Evolutionary conservation across 139 green algal genomes (phyloP).

Genomic region (Deuterostichococcus epilithicus): DNA sequence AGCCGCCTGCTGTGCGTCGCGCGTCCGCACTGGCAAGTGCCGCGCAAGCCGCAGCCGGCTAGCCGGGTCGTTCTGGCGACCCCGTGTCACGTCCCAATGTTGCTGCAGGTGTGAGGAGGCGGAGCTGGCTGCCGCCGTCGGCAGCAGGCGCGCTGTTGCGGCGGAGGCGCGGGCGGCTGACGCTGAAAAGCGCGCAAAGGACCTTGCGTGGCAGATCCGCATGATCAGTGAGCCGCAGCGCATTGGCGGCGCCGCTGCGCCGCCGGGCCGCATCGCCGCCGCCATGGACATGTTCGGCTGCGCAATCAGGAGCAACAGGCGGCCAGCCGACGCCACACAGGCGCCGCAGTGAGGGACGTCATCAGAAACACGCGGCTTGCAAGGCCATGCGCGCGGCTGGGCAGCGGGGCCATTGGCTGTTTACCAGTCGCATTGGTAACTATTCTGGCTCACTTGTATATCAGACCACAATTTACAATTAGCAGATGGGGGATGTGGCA

Average conservation of each 20-base stretch:
- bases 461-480: too few relatives aligned
- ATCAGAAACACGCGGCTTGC: too few relatives aligned
- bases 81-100: too few relatives aligned
- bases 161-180: constrained; percentile 31
- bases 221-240: constrained; percentile 36
- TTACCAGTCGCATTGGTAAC: too few relatives aligned
- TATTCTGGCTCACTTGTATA: too few relatives aligned
- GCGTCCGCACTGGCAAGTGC: too few relatives aligned
- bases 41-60: too few relatives aligned
- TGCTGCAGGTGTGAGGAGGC: constrained; percentile 13
- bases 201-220: constrained; percentile 41
- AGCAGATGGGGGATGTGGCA: too few relatives aligned
- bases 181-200: constrained; percentile 33
- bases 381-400: too few relatives aligned
- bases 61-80: too few relatives aligned
- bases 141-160: constrained; percentile 21
- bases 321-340: background rate
- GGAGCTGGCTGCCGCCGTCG: constrained; percentile 35
- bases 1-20: too few relatives aligned
- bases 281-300: constrained; percentile 47
- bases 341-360: background rate
- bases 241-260: constrained; percentile 1
- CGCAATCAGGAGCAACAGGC: background rate
- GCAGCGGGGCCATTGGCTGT: too few relatives aligned
- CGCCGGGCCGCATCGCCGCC: constrained; percentile 7